Evolutionary conservation across 352 stramenopile species (phyloP), one percentile per base, ranked within the genome.

Genomic region (Phytophthora aleatoria): DNA sequence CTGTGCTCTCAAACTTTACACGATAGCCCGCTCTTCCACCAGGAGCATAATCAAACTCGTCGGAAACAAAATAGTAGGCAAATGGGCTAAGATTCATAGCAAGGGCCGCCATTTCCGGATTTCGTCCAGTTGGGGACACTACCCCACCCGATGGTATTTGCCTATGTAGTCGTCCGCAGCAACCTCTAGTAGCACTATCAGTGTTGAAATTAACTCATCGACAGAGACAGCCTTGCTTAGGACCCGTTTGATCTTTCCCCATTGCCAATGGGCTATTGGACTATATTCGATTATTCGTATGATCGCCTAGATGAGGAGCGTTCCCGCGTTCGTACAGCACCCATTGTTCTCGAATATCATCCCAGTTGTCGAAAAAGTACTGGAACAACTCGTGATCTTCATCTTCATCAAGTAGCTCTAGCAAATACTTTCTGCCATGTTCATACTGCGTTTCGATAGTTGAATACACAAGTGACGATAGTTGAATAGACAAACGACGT

Each of bases 261-360:
- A 51, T 20, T 20, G 20, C 20, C 20, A 20, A 20, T 20, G 20
- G 20, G 20, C 20, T 20, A 20, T 64, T 64, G 0, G 41, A 48
- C 16, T 65, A 48, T 3, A 65, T 12, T 1, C 39, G 26, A 10
- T 65, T 65, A 31, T 58, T 65, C 0, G 57, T 65, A 10, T 65
- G 33, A 35, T 65, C 59, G 1, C 30, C 20, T 0, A 65, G 41
- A 26, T 65, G 39, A 1, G 49, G 15, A 0, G 52, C 45, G 45
- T 49, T 51, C 5, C 48, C 45, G 2, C 45, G 56, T 13, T 51
- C 20, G 16, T 45, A 57, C 1, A 50, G 11, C 9, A 47, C 57
- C 57, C 57, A 64, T 15, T 57, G 38, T 0, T 16, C n/a, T 42
- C 50, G 4, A 3, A 39, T 31, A 4, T 8, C 7, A 36, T 64